Base-by-base conservation (phyloP, 2,329 filamentous ascomycete species). In the Xylaria sp. region DNA sequence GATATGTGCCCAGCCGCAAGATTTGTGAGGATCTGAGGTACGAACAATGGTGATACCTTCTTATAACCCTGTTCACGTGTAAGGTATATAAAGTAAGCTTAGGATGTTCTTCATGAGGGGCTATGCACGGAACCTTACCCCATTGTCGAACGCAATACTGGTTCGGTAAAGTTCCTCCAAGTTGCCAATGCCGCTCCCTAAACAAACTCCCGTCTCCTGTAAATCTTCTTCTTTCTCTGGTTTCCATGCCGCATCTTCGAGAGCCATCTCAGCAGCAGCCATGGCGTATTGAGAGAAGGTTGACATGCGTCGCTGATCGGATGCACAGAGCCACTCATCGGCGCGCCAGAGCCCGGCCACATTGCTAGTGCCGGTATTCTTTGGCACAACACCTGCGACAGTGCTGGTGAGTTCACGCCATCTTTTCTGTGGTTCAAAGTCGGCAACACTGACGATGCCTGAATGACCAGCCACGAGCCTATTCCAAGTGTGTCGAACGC, bases 181-280 rank as follows among this genome's bases (percentile, higher is more conserved):
- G 74, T 96, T 97, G 17, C 96, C 96, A 73, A 99, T 97, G 1
- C 96, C 96, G 71, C 95, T 98, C 1, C 96, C 96, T 45, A 99
- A 85, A 75, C 95, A 97, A 1, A 99, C 92, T 0, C 96, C 96
- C 0, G 94, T 97, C 61, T 85, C 85, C 75, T 97, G 92, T 27
- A 86, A 85, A 64, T 94, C 87, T 27, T 89, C 85, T 20, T 84
- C 82, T 4, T 76, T 79, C 5, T 81, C 81, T 0, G 90, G 89
- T 55, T 86, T 83, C 93, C 94, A 97, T 1, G 86, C 88, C 0
- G 95, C 91, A 82, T 98, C 93, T 31, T 87, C 80, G 58, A 99
- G 82, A 0, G 96, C 96, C 86, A 98, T 96, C 57, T 93, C 87
- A 0, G 93, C 87, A 2, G 94, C 93, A 13, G 92, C 93, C 75